Base-by-base conservation (phyloP, 768 basidiomycete genomes). In the Obba rivulosa region DNA sequence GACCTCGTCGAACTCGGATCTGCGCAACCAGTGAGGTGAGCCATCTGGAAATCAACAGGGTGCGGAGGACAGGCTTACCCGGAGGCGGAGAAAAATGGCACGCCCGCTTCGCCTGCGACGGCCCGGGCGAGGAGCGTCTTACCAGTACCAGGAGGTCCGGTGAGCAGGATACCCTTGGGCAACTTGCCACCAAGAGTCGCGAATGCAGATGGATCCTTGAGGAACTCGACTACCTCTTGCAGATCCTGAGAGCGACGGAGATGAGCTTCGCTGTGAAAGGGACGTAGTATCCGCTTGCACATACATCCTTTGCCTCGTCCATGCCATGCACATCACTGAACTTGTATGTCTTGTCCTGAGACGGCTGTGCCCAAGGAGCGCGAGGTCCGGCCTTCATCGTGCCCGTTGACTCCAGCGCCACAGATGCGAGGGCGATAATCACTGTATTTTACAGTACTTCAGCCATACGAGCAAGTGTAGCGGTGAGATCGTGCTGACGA, bases 111-210 rank as follows among this genome's bases (percentile, higher is more conserved):
- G 41, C 96, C 96, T 2, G 96, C 96, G 5, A 97, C 86, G 8
- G 96, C 96, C 51, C 95, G 76, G 4, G 96, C 96, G n/a, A 99
- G 75, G 78, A 98, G 80, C 2, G 96, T 99, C 74, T 99, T 99
- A 63, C 96, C 96, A 14, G 96, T 98, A 54, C 95, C 92, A 24
- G 92, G 91, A 20, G 86, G 83, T 20, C 92, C 91, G n/a, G 88
- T 90, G 31, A 90, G 78, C 11, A 97, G 72, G 40, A 98, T 83
- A 54, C 96, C 96, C 65, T 96, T 95, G 1, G 94, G 91, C 8
- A 98, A 74, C 65, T 89, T 92, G 11, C 96, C 96, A 38, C 96
- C 96, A 1, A 99, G 79, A 22, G 84, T 80, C 8, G 90, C 82
- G 66, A 98, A 99, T 20, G 81, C 78, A 13, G 87, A 79, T 2